Conservation (phyloP, 1,284 basidiomycete genomes). For the Cryptococcus sp. region DNA sequence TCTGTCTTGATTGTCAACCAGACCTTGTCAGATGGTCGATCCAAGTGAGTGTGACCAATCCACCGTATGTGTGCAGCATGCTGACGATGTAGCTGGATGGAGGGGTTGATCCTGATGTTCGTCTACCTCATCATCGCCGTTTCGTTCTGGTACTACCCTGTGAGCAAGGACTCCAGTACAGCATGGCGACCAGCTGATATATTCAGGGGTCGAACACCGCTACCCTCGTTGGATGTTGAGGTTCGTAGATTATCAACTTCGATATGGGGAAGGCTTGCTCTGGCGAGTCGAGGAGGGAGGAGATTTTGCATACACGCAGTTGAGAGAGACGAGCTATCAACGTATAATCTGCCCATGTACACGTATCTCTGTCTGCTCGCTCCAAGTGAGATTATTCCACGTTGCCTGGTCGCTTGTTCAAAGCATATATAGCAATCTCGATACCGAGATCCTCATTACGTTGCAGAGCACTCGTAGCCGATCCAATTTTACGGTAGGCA, state of each 20-base stretch:
- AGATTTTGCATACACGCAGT: too few species aligned
- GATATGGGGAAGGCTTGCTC: too few species aligned
- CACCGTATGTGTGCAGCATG: neutral
- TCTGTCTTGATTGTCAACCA: conserved; percentile 76
- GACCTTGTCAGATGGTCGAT: conserved; percentile 62
- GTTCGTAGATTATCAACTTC: neutral
- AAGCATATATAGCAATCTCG: too few species aligned
- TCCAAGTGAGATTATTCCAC: too few species aligned
- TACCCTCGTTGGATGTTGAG: conserved; percentile 30
- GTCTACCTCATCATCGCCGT: conserved; percentile 47
- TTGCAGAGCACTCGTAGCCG: too few species aligned
- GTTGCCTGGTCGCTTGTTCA: too few species aligned
- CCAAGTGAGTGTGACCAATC: conserved; percentile 26
- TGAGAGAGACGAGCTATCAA: too few species aligned
- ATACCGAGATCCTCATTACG: too few species aligned
- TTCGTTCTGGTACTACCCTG: conserved; percentile 41
- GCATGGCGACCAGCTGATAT: neutral
- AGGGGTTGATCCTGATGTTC: conserved; percentile 55
- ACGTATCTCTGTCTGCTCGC: too few species aligned
- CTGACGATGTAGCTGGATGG: conserved; percentile 51
- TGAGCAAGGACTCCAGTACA: conserved; percentile 8
- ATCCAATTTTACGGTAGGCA: too few species aligned
- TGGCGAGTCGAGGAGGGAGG: too few species aligned
- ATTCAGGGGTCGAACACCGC: conserved; percentile 33
- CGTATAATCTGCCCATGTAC: too few species aligned